Conservation (phyloP, 1,284 basidiomycete genomes). For the Apiotrichum laibachii region DNA sequence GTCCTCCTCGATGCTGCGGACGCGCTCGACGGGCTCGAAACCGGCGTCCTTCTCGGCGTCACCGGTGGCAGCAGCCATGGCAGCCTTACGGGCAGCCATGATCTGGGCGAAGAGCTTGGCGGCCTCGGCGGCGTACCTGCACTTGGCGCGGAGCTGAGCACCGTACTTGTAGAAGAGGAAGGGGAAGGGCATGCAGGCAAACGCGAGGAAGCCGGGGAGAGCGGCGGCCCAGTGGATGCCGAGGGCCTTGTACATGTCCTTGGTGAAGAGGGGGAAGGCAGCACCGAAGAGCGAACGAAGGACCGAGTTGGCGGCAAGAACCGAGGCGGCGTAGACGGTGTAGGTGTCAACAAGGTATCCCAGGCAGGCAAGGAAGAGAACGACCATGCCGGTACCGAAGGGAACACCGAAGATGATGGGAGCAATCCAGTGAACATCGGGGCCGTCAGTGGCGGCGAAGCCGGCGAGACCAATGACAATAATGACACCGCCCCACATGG, state of each 20-base stretch:
- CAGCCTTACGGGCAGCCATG: constrained; percentile 38
- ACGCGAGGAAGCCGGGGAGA: constrained; percentile 62
- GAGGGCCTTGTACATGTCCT: constrained; percentile 53
- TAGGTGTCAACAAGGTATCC: constrained; percentile 66
- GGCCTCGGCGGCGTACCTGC: constrained; percentile 51
- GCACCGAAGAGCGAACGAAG: constrained; percentile 65
- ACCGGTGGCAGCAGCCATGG: constrained; percentile 3
- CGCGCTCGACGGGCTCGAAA: neutral
- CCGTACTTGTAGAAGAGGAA: constrained; percentile 57
- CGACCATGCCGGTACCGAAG: constrained; percentile 63
- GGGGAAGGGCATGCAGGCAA: constrained; percentile 60
- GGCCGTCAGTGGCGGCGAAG: constrained; percentile 49
- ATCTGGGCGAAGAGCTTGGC: constrained; percentile 38
- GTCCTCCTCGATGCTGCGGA: constrained; percentile 9
- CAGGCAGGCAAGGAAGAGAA: constrained; percentile 61
- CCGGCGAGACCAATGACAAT: constrained; percentile 50
- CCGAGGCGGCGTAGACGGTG: constrained; percentile 57
- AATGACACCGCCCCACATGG: constrained; percentile 51
- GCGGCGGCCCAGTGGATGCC: constrained; percentile 67
- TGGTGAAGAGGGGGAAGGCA: constrained; percentile 61
- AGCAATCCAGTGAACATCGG: constrained; percentile 55
- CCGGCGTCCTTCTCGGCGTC: constrained; percentile 19
- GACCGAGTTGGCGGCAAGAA: constrained; percentile 67
- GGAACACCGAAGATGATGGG: constrained; percentile 61
- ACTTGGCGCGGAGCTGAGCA: constrained; percentile 59